phyloP scores from a whole-genome alignment of 306 rosid species.

The Quercus ilex region DNA sequence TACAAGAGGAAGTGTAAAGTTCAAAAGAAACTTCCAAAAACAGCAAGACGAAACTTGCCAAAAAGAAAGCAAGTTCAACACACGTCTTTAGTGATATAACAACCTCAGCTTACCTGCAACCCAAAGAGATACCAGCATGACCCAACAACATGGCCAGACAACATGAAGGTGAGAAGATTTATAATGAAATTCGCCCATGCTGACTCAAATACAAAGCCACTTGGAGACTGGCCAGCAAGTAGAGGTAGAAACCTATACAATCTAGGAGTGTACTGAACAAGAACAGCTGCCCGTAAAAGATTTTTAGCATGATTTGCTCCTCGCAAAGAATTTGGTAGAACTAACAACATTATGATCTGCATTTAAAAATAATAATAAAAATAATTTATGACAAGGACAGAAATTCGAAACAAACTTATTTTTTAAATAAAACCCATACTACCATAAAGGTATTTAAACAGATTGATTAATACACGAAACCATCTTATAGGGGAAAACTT shows the following conservation, averaged over 20 bases:
- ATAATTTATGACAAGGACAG: constrained; percentile 6
- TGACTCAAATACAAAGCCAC: constrained; percentile 79
- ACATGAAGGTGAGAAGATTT: constrained; percentile 68
- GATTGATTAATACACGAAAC: background rate
- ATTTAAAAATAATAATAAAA: constrained; percentile 3
- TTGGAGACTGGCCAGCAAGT: constrained; percentile 62
- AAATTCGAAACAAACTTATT: background rate
- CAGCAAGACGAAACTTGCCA: background rate
- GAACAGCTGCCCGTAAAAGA: constrained; percentile 55
- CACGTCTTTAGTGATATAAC: background rate
- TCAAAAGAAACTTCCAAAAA: background rate
- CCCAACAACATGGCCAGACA: constrained; percentile 76
- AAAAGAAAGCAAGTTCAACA: background rate
- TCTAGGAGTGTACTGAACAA: constrained; percentile 71
- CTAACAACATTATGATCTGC: constrained; percentile 59
- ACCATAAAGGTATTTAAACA: background rate
- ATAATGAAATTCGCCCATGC: constrained; percentile 75
- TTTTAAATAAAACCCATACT: background rate
- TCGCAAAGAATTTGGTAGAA: constrained; percentile 45
- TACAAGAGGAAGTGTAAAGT: background rate
- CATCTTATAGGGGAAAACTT: background rate
- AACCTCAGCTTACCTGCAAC: constrained; percentile 51
- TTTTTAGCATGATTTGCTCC: constrained; percentile 80
- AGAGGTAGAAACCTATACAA: constrained; percentile 62
- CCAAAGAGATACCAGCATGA: constrained; percentile 85